Base-by-base conservation (phyloP, 345 rosid species). In the Brassica carinata region DNA sequence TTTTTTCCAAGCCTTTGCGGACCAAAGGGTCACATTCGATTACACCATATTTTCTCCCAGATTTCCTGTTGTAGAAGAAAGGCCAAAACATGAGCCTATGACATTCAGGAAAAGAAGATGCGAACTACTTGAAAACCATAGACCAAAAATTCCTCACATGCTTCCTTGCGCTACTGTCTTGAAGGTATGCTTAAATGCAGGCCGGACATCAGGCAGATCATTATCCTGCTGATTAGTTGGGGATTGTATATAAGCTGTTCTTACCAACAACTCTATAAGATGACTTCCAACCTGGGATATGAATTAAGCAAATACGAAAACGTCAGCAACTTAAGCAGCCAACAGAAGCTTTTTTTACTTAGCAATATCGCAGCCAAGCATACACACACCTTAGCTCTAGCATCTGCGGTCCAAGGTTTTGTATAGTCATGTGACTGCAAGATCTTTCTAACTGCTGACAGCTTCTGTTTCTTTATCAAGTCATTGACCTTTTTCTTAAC, bases 211-310 rank as follows among this genome's bases (percentile, higher is more conserved):
- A 78, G 98, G 97, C 55, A 91, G 94, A 82, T 71, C 83, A 79
- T 88, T 87, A 53, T 75, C 92, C 76, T 83, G 79, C 82, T 90
- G 92, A 85, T 88, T 78, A 77, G 85, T 69, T 76, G 98, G 91
- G 74, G 94, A 82, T 65, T 96, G 99, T 85, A 96, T 87, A 82
- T 87, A 89, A 79, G 99, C 98, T 67, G 90, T 92, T 85, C 81
- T 88, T 78, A 88, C 83, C 77, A 93, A 84, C 83, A 96, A 84
- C 76, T 94, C 98, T 76, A 96, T 89, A 23, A 96, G 88, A 33
- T 91, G 93, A 81, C 97, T 90, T 76, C 99, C 99, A 85, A 96
- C 98, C 99, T 96, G 81, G 64, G 75, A 82, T 64, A 71, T 69
- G 64, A 34, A 72, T 71, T 11, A 17, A 51, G 71, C 9, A 57